Conservation (phyloP, 768 basidiomycete genomes). For the Hericium alpestre region DNA sequence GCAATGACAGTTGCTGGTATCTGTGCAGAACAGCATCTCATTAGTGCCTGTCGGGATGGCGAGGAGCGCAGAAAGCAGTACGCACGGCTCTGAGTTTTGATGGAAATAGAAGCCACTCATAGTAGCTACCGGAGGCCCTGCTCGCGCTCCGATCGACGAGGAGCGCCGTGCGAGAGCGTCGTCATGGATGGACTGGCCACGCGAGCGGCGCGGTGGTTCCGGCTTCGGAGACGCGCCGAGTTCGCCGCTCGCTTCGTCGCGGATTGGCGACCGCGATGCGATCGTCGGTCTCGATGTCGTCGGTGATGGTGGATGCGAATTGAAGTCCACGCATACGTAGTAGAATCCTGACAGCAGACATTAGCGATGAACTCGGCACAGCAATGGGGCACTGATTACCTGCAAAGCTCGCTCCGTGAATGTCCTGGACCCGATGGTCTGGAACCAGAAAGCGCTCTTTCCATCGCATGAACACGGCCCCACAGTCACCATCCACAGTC, state of each 20-base stretch:
- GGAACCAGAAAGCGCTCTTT: slow-evolving; percentile 96
- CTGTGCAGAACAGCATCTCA: slow-evolving; percentile 27
- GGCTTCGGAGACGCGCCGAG: slow-evolving; percentile 15
- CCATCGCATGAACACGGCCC: slow-evolving; percentile 91
- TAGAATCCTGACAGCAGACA: slow-evolving; percentile 60
- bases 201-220: slow-evolving; percentile 13
- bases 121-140: slow-evolving; percentile 45
- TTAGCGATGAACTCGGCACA: background rate
- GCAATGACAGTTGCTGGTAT: slow-evolving; percentile 82
- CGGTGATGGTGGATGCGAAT: slow-evolving; percentile 38
- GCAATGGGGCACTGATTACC: slow-evolving; percentile 38
- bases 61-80: slow-evolving; percentile 12
- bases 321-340: slow-evolving; percentile 90
- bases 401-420: slow-evolving; percentile 91
- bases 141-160: slow-evolving; percentile 38
- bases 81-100: slow-evolving; percentile 86
- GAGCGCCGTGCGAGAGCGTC: slow-evolving; percentile 24
- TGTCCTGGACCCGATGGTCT: slow-evolving; percentile 85
- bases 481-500: slow-evolving; percentile 72
- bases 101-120: slow-evolving; percentile 93
- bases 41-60: background rate
- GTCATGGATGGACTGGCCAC: slow-evolving; percentile 22
- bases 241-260: slow-evolving; percentile 13
- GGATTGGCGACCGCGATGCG: slow-evolving; percentile 25
- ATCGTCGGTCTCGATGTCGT: slow-evolving; percentile 27